Evolutionary conservation across 2,329 filamentous ascomycete genomes (phyloP).

Genomic region (Cryphonectria radicalis): DNA sequence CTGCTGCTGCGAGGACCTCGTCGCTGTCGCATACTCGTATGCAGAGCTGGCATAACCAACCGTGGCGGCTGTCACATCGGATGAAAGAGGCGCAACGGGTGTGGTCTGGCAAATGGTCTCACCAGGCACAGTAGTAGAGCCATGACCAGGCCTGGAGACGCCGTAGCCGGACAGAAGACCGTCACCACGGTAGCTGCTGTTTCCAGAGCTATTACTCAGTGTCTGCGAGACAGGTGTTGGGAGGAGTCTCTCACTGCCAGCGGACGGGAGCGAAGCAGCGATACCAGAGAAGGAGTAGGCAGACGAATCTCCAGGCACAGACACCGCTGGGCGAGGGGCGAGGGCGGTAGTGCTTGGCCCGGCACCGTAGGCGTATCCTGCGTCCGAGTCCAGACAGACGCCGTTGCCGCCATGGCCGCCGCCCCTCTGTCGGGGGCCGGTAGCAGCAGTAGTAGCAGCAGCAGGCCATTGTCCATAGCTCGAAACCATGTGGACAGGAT

Average conservation of each 20-base stretch:
- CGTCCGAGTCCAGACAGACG: slow-evolving; percentile 44
- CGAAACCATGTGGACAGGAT: slow-evolving; percentile 40
- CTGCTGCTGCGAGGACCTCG: slow-evolving; percentile 29
- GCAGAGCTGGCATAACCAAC: slow-evolving; percentile 23
- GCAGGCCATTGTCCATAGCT: slow-evolving; percentile 33
- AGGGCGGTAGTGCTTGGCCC: slow-evolving; percentile 34
- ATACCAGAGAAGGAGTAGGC: slow-evolving; percentile 48
- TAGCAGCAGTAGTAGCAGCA: background rate
- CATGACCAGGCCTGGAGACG: slow-evolving; percentile 32
- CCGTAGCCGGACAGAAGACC: slow-evolving; percentile 29
- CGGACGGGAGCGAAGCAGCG: slow-evolving; percentile 45
- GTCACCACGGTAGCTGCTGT: slow-evolving; percentile 36
- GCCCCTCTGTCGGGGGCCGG: slow-evolving; percentile 18
- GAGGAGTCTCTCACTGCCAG: slow-evolving; percentile 39
- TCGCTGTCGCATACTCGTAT: slow-evolving; percentile 28
- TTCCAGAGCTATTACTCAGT: slow-evolving; percentile 33
- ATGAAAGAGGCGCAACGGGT: slow-evolving; percentile 31
- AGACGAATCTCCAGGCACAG: slow-evolving; percentile 38
- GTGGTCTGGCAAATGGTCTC: slow-evolving; percentile 31
- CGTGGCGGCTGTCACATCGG: slow-evolving; percentile 35
- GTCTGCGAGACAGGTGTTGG: slow-evolving; percentile 42
- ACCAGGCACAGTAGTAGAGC: slow-evolving; percentile 4
- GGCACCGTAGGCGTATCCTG: slow-evolving; percentile 40
- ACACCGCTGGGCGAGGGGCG: slow-evolving; percentile 41
- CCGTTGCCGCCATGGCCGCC: slow-evolving; percentile 25